These are phyloP conservation scores for Tylopilus rubrobrunneus DNA, from an alignment of 768 basidiomycete species.

Conservation along the genomic window DNA sequence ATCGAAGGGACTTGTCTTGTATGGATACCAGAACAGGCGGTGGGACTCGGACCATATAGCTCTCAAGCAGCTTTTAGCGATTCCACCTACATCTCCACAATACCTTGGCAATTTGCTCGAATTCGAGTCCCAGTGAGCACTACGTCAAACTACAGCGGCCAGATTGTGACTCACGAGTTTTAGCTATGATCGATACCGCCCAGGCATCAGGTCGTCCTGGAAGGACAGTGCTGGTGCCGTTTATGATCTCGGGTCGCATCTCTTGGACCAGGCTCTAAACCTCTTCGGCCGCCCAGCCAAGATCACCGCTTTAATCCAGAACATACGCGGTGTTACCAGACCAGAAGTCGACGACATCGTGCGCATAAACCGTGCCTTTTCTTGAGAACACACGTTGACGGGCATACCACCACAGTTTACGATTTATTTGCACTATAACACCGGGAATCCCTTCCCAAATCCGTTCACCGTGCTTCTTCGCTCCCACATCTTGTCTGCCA, in stretches of 20 bases:
- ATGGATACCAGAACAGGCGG: too few relatives aligned
- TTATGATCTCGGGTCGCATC: constrained; percentile 78
- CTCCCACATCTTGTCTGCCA: constrained; percentile 66
- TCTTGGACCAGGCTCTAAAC: constrained; percentile 72
- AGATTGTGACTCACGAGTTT: neutral
- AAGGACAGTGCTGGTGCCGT: constrained; percentile 70
- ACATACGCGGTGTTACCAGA: constrained; percentile 62
- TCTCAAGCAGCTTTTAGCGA: too few relatives aligned
- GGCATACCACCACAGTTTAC: constrained; percentile 20
- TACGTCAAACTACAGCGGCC: neutral
- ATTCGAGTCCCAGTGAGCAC: constrained; percentile 69
- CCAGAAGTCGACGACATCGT: constrained; percentile 66
- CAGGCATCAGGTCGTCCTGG: constrained; percentile 67
- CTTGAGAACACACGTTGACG: neutral
- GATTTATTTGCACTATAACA: constrained; percentile 49
- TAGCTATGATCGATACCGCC: constrained; percentile 75
- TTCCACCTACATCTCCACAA: constrained; percentile 38
- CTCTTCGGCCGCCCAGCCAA: constrained; percentile 73
- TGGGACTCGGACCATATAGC: too few relatives aligned
- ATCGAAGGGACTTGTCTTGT: too few relatives aligned
- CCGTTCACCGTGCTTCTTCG: constrained; percentile 66
- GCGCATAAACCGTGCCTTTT: constrained; percentile 16
- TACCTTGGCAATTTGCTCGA: constrained; percentile 62
- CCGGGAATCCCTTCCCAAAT: constrained; percentile 37
- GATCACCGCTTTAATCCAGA: constrained; percentile 67